Conservation (phyloP, 2,329 filamentous ascomycete genomes). For the Alternaria viburni region DNA sequence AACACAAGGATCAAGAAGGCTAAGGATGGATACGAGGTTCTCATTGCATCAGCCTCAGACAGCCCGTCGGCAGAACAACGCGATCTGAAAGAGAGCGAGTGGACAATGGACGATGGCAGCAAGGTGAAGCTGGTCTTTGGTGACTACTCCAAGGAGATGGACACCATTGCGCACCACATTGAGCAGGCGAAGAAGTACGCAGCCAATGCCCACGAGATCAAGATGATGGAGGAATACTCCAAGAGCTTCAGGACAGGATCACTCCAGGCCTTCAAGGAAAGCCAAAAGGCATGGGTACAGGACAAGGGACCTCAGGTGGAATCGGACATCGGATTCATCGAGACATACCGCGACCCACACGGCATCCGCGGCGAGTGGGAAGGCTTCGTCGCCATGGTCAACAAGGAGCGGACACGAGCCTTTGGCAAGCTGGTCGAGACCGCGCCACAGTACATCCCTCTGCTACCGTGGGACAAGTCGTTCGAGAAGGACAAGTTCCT, state of each 20-base stretch:
- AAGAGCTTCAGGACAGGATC: slow-evolving; percentile 59
- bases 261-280: slow-evolving; percentile 57
- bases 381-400: slow-evolving; percentile 69
- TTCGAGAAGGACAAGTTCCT: slow-evolving; percentile 98
- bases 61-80: slow-evolving; percentile 48
- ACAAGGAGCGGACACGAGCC: slow-evolving; percentile 85
- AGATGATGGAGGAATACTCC: slow-evolving; percentile 56
- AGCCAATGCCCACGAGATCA: slow-evolving; percentile 52
- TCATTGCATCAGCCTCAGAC: slow-evolving; percentile 56
- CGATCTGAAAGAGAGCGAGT: slow-evolving; percentile 54
- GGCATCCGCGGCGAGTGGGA: slow-evolving; percentile 62
- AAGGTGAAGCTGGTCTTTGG: slow-evolving; percentile 55
- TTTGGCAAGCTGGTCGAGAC: slow-evolving; percentile 85
- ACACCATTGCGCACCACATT: slow-evolving; percentile 54
- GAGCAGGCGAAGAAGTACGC: slow-evolving; percentile 56
- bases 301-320: slow-evolving; percentile 61
- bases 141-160: slow-evolving; percentile 55
- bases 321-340: slow-evolving; percentile 61
- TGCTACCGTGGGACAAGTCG: slow-evolving; percentile 83
- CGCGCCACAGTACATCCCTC: slow-evolving; percentile 82
- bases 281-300: slow-evolving; percentile 60
- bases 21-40: slow-evolving; percentile 52
- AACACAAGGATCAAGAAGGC: slow-evolving; percentile 58
- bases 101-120: slow-evolving; percentile 55
- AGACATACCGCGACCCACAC: slow-evolving; percentile 62